These are phyloP conservation scores for Trichoderma aggressivum DNA, from an alignment of 2,329 filamentous ascomycete species.

Conservation along the genomic window DNA sequence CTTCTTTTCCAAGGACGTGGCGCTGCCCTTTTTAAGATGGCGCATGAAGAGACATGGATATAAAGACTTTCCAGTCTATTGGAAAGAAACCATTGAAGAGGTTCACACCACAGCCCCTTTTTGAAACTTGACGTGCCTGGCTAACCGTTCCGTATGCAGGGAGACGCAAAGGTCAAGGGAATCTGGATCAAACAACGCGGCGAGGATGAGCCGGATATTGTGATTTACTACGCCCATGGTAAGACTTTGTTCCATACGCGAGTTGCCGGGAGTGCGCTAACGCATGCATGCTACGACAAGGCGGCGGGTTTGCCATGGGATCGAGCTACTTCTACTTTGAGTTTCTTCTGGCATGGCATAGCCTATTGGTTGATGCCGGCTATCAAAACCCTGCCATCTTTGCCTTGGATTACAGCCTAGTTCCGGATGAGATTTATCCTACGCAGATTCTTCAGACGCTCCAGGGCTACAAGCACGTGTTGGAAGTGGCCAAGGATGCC, in stretches of 20 bases:
- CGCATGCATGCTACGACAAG: constrained; percentile 35
- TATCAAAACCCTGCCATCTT: constrained; percentile 77
- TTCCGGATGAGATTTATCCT: constrained; percentile 70
- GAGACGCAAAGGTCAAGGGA: constrained; percentile 52
- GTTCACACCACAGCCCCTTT: constrained; percentile 23
- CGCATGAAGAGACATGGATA: constrained; percentile 72
- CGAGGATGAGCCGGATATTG: constrained; percentile 62
- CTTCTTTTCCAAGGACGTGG: constrained; percentile 73
- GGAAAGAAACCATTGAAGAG: constrained; percentile 42
- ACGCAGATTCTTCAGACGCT: constrained; percentile 68
- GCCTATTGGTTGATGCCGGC: constrained; percentile 59
- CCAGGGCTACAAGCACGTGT: constrained; percentile 67
- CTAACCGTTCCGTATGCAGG: constrained; percentile 22
- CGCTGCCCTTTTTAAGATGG: constrained; percentile 70
- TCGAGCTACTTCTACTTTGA: constrained; percentile 82
- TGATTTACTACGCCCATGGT: constrained; percentile 82
- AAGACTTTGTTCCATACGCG: constrained; percentile 25
- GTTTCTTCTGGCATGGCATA: constrained; percentile 71
- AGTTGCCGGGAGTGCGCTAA: neutral
- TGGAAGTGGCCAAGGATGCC: constrained; percentile 55
- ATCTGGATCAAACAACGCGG: constrained; percentile 67
- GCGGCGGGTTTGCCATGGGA: constrained; percentile 81
- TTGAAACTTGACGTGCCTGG: neutral
- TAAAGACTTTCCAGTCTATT: constrained; percentile 58
- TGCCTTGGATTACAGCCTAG: constrained; percentile 75